These are phyloP conservation scores for Chloranthus sessilifolius DNA, from an alignment of 164 flowering plant genomes.

Conservation along the genomic window DNA sequence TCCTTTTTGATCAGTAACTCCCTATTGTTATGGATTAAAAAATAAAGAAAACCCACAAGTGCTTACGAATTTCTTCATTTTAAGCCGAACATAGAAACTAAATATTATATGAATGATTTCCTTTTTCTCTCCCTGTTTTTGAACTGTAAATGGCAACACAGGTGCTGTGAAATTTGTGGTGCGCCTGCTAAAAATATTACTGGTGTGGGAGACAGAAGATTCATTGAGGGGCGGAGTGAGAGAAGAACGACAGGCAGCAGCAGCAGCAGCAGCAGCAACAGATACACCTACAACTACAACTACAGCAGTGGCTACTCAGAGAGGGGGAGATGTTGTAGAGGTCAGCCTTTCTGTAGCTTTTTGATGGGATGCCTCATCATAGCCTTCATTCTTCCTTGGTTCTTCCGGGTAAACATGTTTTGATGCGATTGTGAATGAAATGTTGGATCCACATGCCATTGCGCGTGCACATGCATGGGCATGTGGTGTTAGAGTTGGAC, in stretches of 20 bases:
- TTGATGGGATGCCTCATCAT: constrained; percentile 51
- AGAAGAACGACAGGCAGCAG: constrained; percentile 7
- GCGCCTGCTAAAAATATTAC: constrained; percentile 48
- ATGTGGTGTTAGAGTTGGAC: no score
- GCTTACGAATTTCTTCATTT: no score
- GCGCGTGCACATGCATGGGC: background rate
- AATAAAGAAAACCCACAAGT: no score
- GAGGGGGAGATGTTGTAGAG: constrained; percentile 35
- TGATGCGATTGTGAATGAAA: constrained; percentile 10
- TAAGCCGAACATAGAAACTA: no score
- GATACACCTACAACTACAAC: no score
- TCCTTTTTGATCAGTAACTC: no score
- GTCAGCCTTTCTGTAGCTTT: constrained; percentile 60
- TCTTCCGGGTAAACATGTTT: constrained; percentile 44
- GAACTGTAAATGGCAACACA: constrained; percentile 20
- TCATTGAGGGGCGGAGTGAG: constrained; percentile 44
- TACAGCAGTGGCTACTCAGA: constrained; percentile 16
- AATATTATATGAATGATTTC: no score
- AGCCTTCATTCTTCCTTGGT: constrained; percentile 58
- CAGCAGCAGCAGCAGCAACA: background rate
- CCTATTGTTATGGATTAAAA: no score
- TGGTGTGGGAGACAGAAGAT: constrained; percentile 36
- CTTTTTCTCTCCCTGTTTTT: background rate
- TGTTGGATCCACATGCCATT: background rate
- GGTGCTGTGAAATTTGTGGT: constrained; percentile 73